A percentile compares a stretch with the other conserved stretches of the same genome.
These are phyloP conservation scores for Asterionellopsis glacialis DNA, from an alignment of 108 stramenopile species.

Conservation along the genomic window DNA sequence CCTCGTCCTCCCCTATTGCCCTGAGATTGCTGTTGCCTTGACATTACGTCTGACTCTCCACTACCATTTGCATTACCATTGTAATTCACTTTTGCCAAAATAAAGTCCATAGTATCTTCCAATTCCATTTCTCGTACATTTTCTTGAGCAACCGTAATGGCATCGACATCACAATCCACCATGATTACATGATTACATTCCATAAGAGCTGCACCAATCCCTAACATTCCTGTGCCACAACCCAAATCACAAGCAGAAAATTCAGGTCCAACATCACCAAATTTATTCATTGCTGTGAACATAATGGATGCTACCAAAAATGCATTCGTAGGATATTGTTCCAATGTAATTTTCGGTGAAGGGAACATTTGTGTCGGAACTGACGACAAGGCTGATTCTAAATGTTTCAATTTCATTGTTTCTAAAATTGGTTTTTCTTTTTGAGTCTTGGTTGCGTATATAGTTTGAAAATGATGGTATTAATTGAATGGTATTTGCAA, in stretches of 20 bases:
- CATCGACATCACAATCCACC: slow-evolving; percentile 85
- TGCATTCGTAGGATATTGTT: slow-evolving; percentile 88
- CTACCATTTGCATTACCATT: not conserved
- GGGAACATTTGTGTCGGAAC: slow-evolving; percentile 63
- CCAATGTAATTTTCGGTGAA: slow-evolving; percentile 68
- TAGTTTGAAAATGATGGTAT: too few relatives aligned
- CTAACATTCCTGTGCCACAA: slow-evolving; percentile 93
- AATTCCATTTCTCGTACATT: slow-evolving; percentile 42
- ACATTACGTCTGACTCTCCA: not conserved
- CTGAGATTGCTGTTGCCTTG: not conserved
- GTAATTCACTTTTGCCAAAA: slow-evolving; percentile 44
- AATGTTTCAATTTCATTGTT: slow-evolving; percentile 86
- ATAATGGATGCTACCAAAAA: slow-evolving; percentile 76
- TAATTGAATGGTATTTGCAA: too few relatives aligned
- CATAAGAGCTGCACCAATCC: slow-evolving; percentile 68
- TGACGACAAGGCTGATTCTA: slow-evolving; percentile 83
- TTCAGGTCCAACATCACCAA: slow-evolving; percentile 54
- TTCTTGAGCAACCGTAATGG: slow-evolving; percentile 57
- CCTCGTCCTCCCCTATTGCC: slow-evolving; percentile 13
- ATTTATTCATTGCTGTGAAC: slow-evolving; percentile 53
- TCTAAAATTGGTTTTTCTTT: not conserved
- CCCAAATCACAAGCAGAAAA: slow-evolving; percentile 83
- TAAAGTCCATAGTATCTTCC: slow-evolving; percentile 24
- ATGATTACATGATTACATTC: slow-evolving; percentile 55
- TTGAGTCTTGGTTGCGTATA: too few relatives aligned